Base-by-base conservation (phyloP, 225 moss, liverwort and hornwort genomes). In the Pleurozium schreberi region DNA sequence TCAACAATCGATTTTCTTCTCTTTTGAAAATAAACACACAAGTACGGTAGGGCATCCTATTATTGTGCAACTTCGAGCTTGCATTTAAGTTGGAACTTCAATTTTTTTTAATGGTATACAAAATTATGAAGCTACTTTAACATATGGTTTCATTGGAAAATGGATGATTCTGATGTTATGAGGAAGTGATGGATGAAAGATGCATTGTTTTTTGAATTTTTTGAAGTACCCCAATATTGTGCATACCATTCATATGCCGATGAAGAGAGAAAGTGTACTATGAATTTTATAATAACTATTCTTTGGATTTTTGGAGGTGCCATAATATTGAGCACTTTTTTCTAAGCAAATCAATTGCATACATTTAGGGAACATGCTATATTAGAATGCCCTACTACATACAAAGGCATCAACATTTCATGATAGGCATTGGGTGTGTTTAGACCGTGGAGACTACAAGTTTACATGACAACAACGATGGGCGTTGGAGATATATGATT, bases 301-400 rank as follows among this genome's bases (percentile, higher is more conserved):
- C 14, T 28, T 28, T 71, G 17, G 17, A 71, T 9, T 43, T 45
- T 28, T 73, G 9, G 18, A 73, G 2, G 73, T 10, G 1, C 18
- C 5, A 10, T 45, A 18, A 15, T 45, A 73, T 11, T 30, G 6
- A 2, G 6, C 10, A 27, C 17, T 45, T 28, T 12, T 43, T 71
- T 17, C 16, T 43, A 43, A 28, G 10, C 10, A 43, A 71, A 28
- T 43, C 1, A 71, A 3, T 9, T 45, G 4, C 3, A 9, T 45
- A 15, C 1, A 27, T 43, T 73, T 45, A 30, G 4, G 11, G 3
- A 0, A 18, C 2, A 1, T 0, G 0, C 9, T 30, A 45, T 10
- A 45, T 73, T 18, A 73, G 4, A 4, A 11, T 1, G 0, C 4
- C 18, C 13, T 45, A 18, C 6, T 3, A 40, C 10, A 28, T 30